phyloP scores from a whole-genome alignment of 108 stramenopile genomes.

The Seminavis robusta region DNA sequence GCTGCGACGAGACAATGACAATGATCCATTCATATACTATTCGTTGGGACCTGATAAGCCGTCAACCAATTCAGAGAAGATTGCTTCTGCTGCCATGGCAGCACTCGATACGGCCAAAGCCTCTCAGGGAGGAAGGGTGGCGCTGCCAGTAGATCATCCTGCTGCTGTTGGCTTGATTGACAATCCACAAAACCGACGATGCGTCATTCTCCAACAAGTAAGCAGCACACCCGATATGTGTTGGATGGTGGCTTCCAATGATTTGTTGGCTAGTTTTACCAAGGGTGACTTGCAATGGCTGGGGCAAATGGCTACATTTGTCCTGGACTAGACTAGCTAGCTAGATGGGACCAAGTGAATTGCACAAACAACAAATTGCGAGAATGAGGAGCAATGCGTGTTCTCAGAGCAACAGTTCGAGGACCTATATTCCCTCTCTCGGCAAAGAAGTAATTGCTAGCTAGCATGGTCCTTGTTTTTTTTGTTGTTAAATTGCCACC shows the following conservation, averaged over 20 bases:
- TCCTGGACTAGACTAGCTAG: no score
- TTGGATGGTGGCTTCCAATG: constrained; percentile 57
- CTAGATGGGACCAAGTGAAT: no score
- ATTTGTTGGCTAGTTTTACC: constrained; percentile 63
- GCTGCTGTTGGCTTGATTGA: constrained; percentile 11
- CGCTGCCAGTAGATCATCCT: constrained; percentile 60
- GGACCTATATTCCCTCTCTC: no score
- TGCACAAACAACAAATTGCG: no score
- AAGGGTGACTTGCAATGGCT: constrained; percentile 72
- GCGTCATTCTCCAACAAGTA: constrained; percentile 68
- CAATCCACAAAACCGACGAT: constrained; percentile 12
- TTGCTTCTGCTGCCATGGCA: constrained; percentile 9
- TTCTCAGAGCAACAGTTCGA: no score
- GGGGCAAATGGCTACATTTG: constrained; percentile 57
- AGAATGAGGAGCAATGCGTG: no score
- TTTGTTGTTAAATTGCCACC: no score
- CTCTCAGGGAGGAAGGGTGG: constrained; percentile 53
- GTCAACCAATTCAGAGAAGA: not conserved
- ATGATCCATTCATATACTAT: not conserved
- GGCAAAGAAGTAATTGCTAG: no score
- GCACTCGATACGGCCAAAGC: constrained; percentile 31
- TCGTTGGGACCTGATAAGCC: not conserved
- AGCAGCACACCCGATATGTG: constrained; percentile 36
- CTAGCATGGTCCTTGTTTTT: no score
- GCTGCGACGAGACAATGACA: constrained; percentile 14